Percentiles rank a stretch among this genome's conserved stretches.
phyloP scores from a whole-genome alignment of 257 asterid genomes.

The Cruciata laevipes region DNA sequence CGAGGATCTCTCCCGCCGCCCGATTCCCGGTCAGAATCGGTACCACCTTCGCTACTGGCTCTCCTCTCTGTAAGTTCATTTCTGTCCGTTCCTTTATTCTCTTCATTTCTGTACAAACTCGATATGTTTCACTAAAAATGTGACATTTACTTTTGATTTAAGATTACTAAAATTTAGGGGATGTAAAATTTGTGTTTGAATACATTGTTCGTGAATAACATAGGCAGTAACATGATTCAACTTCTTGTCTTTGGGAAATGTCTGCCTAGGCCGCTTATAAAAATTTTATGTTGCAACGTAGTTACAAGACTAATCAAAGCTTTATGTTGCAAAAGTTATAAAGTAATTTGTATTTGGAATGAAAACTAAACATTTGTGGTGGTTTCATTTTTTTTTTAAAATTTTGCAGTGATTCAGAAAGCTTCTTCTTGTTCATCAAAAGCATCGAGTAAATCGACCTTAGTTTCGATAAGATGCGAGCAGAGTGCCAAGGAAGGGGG shows the following conservation, averaged over 20 bases:
- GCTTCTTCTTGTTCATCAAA: conserved; percentile 23
- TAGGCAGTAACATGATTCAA: too few relatives aligned
- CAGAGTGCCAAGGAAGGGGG: conserved; percentile 56
- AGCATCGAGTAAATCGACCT: conserved; percentile 22
- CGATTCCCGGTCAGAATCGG: conserved; percentile 20
- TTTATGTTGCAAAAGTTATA: not conserved
- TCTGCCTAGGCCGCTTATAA: too few relatives aligned
- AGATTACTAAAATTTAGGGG: not conserved
- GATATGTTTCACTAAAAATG: not conserved
- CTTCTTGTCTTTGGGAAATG: not conserved
- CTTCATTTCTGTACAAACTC: too few relatives aligned
- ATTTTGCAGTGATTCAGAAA: conserved; percentile 35
- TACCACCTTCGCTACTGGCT: conserved; percentile 28
- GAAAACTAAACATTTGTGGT: not conserved
- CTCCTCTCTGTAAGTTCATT: conserved; percentile 31
- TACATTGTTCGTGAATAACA: not conserved
- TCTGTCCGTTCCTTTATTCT: not conserved
- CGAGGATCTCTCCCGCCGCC: conserved; percentile 14
- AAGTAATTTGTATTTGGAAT: not conserved
- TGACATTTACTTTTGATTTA: not conserved
- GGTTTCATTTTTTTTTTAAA: conserved; percentile 1
- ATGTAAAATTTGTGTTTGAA: too few relatives aligned
- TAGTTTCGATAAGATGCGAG: conserved; percentile 55
- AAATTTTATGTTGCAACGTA: too few relatives aligned
- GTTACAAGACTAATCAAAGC: not conserved